Percentiles rank a stretch among this genome's conserved stretches.
These are phyloP conservation scores for Schoenoplectus tabernaemontani DNA, from an alignment of 202 grass and related monocot species.

Conservation along the genomic window DNA sequence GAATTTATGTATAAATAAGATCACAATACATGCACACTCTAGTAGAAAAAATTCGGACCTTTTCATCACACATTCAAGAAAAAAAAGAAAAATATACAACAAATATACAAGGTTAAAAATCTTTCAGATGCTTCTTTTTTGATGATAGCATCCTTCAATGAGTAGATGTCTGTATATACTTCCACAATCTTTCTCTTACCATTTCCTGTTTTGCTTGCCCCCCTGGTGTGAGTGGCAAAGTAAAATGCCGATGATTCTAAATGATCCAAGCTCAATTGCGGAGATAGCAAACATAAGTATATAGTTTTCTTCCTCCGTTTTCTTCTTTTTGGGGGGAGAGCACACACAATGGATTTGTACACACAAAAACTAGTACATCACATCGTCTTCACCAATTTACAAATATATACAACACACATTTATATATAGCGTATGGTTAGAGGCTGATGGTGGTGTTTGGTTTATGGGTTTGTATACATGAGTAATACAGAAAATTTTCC, in stretches of 20 bases:
- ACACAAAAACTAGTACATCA: constrained; percentile 13
- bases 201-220: not conserved
- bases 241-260: not conserved
- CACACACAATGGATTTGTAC: constrained; percentile 4
- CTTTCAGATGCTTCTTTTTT: not conserved
- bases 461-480: not conserved
- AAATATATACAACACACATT: constrained; percentile 19
- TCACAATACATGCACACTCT: not conserved
- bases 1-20: not conserved
- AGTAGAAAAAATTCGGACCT: not conserved
- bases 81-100: not conserved
- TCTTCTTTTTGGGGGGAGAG: not conserved
- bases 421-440: constrained; percentile 13
- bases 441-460: not conserved
- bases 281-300: constrained; percentile 1
- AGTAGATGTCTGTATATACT: not conserved
- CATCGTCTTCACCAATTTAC: constrained; percentile 8
- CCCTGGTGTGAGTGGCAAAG: not conserved
- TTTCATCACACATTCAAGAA: not conserved
- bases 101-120: not conserved
- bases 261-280: not conserved
- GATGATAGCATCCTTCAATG: not conserved
- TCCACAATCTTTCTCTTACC: constrained; percentile 6
- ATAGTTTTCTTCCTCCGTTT: constrained; percentile 1
- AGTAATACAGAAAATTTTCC: not conserved